Evolutionary conservation across 2,329 filamentous ascomycete species (phyloP).

Genomic region (Aureobasidium mangrovei): DNA sequence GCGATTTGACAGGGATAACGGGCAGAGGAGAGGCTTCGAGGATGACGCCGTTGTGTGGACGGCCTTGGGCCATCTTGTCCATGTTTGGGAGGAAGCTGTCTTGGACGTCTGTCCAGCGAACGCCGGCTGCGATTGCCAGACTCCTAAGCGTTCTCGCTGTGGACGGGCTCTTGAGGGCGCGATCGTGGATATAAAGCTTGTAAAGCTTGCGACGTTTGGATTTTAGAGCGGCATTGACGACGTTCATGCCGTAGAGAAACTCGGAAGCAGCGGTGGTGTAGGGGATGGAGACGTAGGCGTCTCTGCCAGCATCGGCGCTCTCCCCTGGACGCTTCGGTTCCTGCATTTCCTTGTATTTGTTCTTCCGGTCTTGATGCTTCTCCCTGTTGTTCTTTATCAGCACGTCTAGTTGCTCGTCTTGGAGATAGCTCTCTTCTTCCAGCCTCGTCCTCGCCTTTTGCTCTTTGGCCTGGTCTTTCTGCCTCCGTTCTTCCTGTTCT

Average conservation of each 20-base stretch:
- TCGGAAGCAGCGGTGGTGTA: conserved; percentile 83
- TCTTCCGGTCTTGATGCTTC: conserved; percentile 1
- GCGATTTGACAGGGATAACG: conserved; percentile 33
- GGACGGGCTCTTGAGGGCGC: conserved; percentile 12
- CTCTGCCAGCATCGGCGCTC: not conserved
- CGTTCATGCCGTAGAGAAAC: conserved; percentile 78
- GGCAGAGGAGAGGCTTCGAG: conserved; percentile 81
- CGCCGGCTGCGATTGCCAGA: conserved; percentile 28
- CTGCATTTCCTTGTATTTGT: conserved; percentile 6
- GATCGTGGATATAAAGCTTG: conserved; percentile 60
- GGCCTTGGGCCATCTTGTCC: conserved; percentile 71
- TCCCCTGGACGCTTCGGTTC: not conserved
- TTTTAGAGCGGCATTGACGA: conserved; percentile 70
- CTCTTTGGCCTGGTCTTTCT: not conserved
- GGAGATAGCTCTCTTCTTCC: conserved; percentile 6
- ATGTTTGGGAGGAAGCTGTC: conserved; percentile 54
- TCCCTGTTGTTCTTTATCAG: not conserved
- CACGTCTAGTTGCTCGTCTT: not conserved
- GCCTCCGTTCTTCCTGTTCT: not conserved
- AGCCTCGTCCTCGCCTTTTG: not conserved
- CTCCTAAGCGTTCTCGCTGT: conserved; percentile 9
- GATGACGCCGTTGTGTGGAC: conserved; percentile 84
- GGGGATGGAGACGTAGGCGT: conserved; percentile 38
- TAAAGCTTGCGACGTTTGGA: conserved; percentile 65
- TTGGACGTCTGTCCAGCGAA: conserved; percentile 53